Percentiles rank a stretch among this genome's conserved stretches.
Conservation (phyloP, 2,329 filamentous ascomycete genomes). For the Falciphora oryzae region DNA sequence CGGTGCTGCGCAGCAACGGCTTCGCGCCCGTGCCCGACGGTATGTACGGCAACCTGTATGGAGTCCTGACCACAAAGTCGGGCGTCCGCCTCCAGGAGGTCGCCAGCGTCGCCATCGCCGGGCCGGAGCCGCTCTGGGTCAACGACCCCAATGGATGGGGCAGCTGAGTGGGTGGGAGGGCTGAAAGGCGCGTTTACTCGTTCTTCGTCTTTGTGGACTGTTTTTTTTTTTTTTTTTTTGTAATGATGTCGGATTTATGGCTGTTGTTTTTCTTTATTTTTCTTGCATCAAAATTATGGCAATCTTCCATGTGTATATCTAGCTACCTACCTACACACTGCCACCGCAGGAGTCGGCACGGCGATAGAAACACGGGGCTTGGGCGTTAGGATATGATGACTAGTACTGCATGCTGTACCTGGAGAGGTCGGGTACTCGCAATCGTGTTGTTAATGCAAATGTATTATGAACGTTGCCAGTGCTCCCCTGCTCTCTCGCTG, state of each 20-base stretch:
- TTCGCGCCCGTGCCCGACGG: conserved; percentile 23
- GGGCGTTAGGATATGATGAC: background rate
- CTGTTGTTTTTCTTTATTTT: background rate
- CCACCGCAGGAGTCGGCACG: background rate
- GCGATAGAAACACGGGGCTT: background rate
- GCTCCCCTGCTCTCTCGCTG: background rate
- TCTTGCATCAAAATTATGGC: background rate
- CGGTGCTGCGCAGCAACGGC: conserved; percentile 18
- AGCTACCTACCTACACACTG: background rate
- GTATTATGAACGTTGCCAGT: background rate
- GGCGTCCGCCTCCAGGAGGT: conserved; percentile 18
- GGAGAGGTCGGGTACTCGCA: background rate
- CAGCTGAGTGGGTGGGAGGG: background rate
- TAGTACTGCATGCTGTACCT: too few relatives aligned
- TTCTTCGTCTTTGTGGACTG: background rate
- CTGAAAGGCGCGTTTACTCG: background rate
- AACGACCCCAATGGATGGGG: conserved; percentile 8
- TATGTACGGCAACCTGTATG: conserved; percentile 31
- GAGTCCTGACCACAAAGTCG: conserved; percentile 24
- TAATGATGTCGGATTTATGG: background rate
- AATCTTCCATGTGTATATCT: too few relatives aligned
- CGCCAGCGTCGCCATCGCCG: conserved; percentile 23
- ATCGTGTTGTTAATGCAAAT: background rate
- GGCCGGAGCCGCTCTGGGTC: conserved; percentile 31
- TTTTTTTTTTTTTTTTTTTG: too few relatives aligned